phyloP scores from a whole-genome alignment of 2,329 filamentous ascomycete genomes.

The Polytolypa hystricis region DNA sequence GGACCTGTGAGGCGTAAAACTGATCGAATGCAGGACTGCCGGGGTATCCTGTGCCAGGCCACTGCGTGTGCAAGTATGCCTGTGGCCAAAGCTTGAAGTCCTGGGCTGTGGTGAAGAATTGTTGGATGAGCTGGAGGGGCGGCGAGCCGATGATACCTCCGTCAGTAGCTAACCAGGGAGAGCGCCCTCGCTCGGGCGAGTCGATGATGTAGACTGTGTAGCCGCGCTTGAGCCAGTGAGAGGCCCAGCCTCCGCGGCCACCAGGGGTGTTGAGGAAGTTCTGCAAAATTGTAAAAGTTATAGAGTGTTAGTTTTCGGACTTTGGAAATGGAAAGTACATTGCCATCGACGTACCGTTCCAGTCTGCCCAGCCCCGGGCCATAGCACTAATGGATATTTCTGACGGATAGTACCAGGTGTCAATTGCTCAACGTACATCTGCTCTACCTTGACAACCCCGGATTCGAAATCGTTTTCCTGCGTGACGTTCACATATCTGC shows the following conservation, averaged over 20 bases:
- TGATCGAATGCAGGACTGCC: conserved; percentile 40
- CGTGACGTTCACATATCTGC: conserved; percentile 15
- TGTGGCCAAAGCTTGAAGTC: conserved; percentile 32
- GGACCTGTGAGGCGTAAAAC: conserved; percentile 36
- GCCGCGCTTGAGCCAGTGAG: conserved; percentile 35
- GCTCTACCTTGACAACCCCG: conserved; percentile 17
- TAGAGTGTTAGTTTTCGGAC: background rate
- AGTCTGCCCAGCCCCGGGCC: conserved; percentile 22
- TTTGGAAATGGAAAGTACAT: background rate
- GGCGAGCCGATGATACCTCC: conserved; percentile 7
- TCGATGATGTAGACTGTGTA: conserved; percentile 34
- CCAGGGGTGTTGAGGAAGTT: conserved; percentile 41
- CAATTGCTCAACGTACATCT: conserved; percentile 28
- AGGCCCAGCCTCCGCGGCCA: conserved; percentile 37
- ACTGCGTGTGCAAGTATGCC: conserved; percentile 34
- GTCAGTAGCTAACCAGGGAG: conserved; percentile 6
- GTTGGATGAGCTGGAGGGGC: conserved; percentile 17
- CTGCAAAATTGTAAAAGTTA: conserved; percentile 10
- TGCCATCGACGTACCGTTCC: conserved; percentile 17
- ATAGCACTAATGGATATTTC: conserved; percentile 22
- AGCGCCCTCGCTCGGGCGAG: background rate
- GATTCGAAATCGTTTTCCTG: conserved; percentile 1
- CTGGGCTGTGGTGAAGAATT: conserved; percentile 24
- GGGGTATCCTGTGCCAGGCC: conserved; percentile 20
- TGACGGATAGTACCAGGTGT: conserved; percentile 15